Evolutionary conservation across 73 alveolate genomes (phyloP).

Genomic region (Paramecium octaurelia): DNA sequence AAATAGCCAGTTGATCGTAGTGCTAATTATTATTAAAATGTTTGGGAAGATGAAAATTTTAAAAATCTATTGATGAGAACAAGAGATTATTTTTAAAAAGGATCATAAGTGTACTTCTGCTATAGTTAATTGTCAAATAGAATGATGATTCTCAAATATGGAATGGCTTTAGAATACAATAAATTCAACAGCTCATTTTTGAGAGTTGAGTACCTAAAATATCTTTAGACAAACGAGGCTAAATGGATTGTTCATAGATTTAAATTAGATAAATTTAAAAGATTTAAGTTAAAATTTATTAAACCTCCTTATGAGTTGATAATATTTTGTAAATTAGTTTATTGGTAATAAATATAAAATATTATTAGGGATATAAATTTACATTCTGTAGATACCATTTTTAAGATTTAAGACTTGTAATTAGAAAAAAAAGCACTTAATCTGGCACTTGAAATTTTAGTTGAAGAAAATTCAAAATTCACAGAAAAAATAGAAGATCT

Average conservation of each 20-base stretch:
- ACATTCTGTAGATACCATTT: background rate
- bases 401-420: background rate
- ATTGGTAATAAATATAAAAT: background rate
- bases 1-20: background rate
- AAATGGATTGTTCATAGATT: background rate
- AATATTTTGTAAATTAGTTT: background rate
- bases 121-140: conserved; percentile 50
- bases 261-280: background rate
- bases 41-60: conserved; percentile 49
- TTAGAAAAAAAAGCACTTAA: background rate
- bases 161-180: conserved; percentile 59
- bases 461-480: background rate
- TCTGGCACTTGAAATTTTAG: background rate
- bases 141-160: conserved; percentile 43
- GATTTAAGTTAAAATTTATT: background rate
- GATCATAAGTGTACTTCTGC: conserved; percentile 52
- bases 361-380: background rate
- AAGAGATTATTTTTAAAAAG: conserved; percentile 47
- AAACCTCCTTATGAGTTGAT: background rate
- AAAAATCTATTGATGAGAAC: conserved; percentile 26
- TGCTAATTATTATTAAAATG: background rate
- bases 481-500: background rate
- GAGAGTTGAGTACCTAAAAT: background rate
- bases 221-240: background rate
- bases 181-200: conserved; percentile 31